Evolutionary conservation across 108 stramenopile genomes (phyloP), one percentile per base, ranked within the genome.

Genomic region (Fragilariopsis cylindrus): DNA sequence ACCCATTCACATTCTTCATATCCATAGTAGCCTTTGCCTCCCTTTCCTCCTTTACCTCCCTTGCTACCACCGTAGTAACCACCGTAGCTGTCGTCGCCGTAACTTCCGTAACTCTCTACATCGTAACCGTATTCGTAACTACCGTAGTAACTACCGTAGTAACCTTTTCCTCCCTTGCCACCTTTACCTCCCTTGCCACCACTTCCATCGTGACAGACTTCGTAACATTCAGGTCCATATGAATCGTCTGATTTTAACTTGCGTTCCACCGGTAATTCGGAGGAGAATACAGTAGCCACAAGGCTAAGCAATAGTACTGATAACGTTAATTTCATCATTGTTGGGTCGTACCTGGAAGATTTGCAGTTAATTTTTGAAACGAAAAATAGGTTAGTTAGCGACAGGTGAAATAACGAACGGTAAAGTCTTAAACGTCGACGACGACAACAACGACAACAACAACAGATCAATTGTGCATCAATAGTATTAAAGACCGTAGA

Each of bases 31-130:
- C 44, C 57, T 19, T 57, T 57, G 1, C 62, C 62, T 3, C 39
- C 45, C 30, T 49, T 8, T 0, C 9, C 21, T 12, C 19, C 48
- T 5, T 52, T 39, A 41, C 67, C 19, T 48, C 49, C 67, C 67
- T 68, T 68, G 67, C 67, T 15, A 53, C 52, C 30, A 19, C 67
- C 48, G 19, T 68, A 68, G 39, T 18, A n/a, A 15, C 52, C 52
- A 53, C 21, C 58, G 58, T 60, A 60, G 9, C n/a, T 8, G 21
- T 60, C 58, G 58, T 60, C 16, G 12, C 65, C 44, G 18, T 46
- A 65, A 16, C 58, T 18, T 8, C 21, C 58, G 16, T 60, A 60
- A 9, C 58, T 30, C 8, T 60, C 11, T 12, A 16, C 13, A 18
- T 30, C 16, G 8, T 16, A 16, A 8, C 58, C 16, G 58, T 60